phyloP scores from a whole-genome alignment of 192 early-diverging fungal genomes.

The Linnemannia elongata region DNA sequence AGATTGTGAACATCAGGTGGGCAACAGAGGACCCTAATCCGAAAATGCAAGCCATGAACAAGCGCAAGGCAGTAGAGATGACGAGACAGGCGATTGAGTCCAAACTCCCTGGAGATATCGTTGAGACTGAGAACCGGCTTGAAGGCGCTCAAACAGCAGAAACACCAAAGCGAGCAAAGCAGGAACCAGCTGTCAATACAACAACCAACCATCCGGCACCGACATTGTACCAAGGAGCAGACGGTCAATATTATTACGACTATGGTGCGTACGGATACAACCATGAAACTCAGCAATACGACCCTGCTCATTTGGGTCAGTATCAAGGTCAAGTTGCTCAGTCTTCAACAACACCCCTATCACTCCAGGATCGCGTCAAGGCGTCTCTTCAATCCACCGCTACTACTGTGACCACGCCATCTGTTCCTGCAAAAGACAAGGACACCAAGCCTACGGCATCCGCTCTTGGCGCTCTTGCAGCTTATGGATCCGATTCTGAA shows the following conservation, averaged over 20 bases:
- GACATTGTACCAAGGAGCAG: conserved; percentile 21
- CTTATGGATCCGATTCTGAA: conserved; percentile 62
- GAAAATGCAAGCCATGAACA: conserved; percentile 61
- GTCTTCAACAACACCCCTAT: not conserved
- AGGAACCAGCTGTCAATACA: not conserved
- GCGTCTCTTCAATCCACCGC: conserved; percentile 37
- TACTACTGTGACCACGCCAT: not conserved
- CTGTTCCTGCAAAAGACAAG: not conserved
- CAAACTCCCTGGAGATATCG: conserved; percentile 66
- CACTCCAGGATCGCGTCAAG: conserved; percentile 25
- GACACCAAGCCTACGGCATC: conserved; percentile 17
- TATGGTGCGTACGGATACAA: conserved; percentile 55
- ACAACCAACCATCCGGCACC: conserved; percentile 2
- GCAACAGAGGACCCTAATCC: conserved; percentile 89
- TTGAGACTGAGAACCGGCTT: conserved; percentile 25
- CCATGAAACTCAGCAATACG: conserved; percentile 39
- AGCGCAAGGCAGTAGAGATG: conserved; percentile 71
- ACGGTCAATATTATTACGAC: conserved; percentile 54
- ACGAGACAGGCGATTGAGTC: conserved; percentile 66
- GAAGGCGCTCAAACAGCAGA: conserved; percentile 18
- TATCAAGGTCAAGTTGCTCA: conserved; percentile 1
- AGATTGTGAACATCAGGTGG: conserved; percentile 80
- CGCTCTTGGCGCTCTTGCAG: conserved; percentile 56
- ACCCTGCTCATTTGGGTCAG: conserved; percentile 21
- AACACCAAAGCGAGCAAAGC: conserved; percentile 5